Conservation (phyloP, 495 filamentous ascomycete species). For the Penicillium herquei region DNA sequence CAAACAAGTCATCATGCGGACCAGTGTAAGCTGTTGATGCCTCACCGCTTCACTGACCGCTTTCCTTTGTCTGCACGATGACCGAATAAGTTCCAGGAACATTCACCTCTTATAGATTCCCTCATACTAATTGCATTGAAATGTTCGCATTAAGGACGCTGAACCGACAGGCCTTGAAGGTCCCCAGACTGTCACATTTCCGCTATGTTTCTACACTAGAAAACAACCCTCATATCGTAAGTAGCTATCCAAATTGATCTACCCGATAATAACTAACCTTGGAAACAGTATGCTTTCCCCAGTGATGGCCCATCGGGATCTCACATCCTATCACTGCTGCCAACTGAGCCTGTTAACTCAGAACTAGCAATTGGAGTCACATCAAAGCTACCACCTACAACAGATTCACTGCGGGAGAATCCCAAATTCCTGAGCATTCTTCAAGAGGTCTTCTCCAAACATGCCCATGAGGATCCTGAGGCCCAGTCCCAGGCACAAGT, state of each 20-base stretch:
- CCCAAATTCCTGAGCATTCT: conserved; percentile 71
- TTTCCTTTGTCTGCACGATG: conserved; percentile 12
- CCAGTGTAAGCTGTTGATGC: not conserved
- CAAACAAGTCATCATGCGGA: not conserved
- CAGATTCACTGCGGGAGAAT: conserved; percentile 75
- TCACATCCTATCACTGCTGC: conserved; percentile 71
- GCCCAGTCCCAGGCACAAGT: conserved; percentile 74
- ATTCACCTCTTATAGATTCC: not conserved
- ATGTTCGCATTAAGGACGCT: conserved; percentile 29
- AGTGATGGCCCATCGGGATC: conserved; percentile 38
- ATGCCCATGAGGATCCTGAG: conserved; percentile 70
- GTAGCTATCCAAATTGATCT: conserved; percentile 5
- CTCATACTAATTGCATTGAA: not conserved
- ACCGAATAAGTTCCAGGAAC: conserved; percentile 6
- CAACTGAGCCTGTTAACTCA: conserved; percentile 66
- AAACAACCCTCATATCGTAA: conserved; percentile 55
- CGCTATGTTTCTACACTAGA: conserved; percentile 52
- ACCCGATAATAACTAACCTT: conserved; percentile 18
- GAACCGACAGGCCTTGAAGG: conserved; percentile 16
- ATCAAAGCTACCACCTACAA: conserved; percentile 69
- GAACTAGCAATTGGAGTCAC: conserved; percentile 75
- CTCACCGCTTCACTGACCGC: conserved; percentile 20
- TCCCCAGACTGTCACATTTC: conserved; percentile 23
- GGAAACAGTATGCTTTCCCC: conserved; percentile 67
- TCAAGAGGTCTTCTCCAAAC: conserved; percentile 64